Evolutionary conservation across 2,329 filamentous ascomycete species (phyloP).

Genomic region (Chaetomium globosum): DNA sequence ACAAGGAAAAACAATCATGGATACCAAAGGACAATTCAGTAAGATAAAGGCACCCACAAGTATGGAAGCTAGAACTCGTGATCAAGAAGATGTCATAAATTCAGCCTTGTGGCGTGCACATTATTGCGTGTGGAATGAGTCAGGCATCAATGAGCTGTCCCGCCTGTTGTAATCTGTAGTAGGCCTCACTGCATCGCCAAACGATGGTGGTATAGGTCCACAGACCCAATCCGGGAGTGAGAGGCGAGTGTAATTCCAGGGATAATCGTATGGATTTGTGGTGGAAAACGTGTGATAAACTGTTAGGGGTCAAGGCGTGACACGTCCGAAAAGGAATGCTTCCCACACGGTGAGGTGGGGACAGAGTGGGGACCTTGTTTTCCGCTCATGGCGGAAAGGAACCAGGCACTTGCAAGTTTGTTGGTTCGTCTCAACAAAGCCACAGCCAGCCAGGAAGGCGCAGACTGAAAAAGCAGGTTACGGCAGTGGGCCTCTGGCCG

Average conservation of each 20-base stretch:
- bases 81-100: neutral
- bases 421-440: neutral
- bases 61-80: neutral
- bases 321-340: neutral
- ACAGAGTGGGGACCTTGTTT: neutral
- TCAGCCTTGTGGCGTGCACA: neutral
- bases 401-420: neutral
- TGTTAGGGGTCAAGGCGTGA: neutral
- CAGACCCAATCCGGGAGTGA: neutral
- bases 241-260: neutral
- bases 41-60: neutral
- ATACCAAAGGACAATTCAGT: too few species aligned
- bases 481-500: neutral
- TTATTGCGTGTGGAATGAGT: neutral
- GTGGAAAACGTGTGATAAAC: neutral
- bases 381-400: too few species aligned
- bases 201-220: neutral
- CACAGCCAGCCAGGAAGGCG: neutral
- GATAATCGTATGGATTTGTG: neutral
- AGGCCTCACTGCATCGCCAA: conserved; percentile 15
- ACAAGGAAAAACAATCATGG: neutral
- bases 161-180: neutral
- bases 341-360: neutral
- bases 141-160: conserved; percentile 1
- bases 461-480: neutral